Conservation (phyloP, 2,329 filamentous ascomycete species). For the Fusarium nematophilum region DNA sequence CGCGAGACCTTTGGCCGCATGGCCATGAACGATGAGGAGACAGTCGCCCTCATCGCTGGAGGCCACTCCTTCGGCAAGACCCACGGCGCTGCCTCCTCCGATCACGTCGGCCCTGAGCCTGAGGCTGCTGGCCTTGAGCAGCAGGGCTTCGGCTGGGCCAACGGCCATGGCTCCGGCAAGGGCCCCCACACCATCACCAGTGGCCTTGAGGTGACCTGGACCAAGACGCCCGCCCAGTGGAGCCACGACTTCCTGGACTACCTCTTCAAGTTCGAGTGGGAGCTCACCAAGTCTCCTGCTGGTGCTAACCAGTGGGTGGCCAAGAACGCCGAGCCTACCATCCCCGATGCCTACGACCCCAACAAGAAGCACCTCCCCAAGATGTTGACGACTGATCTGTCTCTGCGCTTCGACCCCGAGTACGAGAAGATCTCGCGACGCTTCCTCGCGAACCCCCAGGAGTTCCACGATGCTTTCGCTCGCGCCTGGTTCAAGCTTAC, state of each 20-base stretch:
- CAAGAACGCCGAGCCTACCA: constrained; percentile 73
- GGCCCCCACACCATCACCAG: constrained; percentile 79
- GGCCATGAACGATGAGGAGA: constrained; percentile 87
- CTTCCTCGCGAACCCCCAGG: constrained; percentile 75
- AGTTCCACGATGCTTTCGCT: constrained; percentile 77
- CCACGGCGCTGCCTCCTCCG: constrained; percentile 63
- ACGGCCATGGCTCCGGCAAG: constrained; percentile 72
- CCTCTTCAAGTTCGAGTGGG: constrained; percentile 84
- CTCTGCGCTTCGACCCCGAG: constrained; percentile 77
- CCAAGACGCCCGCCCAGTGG: constrained; percentile 73
- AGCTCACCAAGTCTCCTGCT: constrained; percentile 78
- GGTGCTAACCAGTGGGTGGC: constrained; percentile 83
- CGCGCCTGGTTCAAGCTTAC: constrained; percentile 87
- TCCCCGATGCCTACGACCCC: constrained; percentile 75
- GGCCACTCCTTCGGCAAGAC: constrained; percentile 88
- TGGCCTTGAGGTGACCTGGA: constrained; percentile 84
- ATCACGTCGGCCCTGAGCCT: constrained; percentile 74
- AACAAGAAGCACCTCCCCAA: constrained; percentile 76
- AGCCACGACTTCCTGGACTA: constrained; percentile 80
- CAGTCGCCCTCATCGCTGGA: constrained; percentile 79
- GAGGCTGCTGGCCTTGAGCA: constrained; percentile 71
- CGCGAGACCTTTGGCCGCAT: constrained; percentile 80
- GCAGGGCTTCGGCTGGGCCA: constrained; percentile 80
- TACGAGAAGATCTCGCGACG: constrained; percentile 82
- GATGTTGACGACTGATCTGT: constrained; percentile 82